These are phyloP conservation scores for Trichoderma endophyticum DNA, from an alignment of 2,329 filamentous ascomycete species.

Conservation along the genomic window DNA sequence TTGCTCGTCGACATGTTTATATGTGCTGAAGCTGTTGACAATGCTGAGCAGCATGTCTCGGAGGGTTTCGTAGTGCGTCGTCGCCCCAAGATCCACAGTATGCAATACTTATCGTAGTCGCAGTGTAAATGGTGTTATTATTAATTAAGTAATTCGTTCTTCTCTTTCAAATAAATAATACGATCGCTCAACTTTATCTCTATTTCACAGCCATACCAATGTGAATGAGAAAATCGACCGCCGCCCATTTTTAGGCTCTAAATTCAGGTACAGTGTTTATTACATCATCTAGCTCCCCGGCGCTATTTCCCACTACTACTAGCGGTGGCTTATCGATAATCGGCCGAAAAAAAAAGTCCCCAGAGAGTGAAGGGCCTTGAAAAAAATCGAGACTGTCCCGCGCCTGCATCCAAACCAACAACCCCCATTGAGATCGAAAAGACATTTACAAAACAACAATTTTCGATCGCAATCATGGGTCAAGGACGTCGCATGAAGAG, in stretches of 20 bases:
- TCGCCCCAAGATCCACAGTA: neutral
- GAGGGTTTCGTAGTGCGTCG: neutral
- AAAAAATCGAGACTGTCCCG: neutral
- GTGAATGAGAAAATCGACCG: neutral
- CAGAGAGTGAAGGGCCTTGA: neutral
- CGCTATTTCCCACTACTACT: neutral
- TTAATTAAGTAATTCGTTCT: too few relatives aligned
- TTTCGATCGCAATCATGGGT: conserved; percentile 62
- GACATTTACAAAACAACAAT: neutral
- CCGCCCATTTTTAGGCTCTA: neutral
- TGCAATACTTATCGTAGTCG: too few relatives aligned
- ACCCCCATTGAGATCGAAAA: conserved; percentile 2
- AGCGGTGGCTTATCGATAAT: conserved; percentile 20
- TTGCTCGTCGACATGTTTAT: neutral
- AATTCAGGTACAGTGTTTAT: neutral
- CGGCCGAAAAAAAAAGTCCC: conserved; percentile 22
- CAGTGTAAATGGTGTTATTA: neutral
- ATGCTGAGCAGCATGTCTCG: neutral
- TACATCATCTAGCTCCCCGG: conserved; percentile 6
- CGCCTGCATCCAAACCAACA: neutral
- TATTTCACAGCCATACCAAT: neutral
- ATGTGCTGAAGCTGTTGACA: neutral
- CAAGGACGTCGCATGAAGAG: conserved; percentile 81
- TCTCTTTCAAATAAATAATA: too few relatives aligned
- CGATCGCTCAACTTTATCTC: neutral